phyloP scores from a whole-genome alignment of 2,329 filamentous ascomycete species.

The Biscogniauxia marginata region DNA sequence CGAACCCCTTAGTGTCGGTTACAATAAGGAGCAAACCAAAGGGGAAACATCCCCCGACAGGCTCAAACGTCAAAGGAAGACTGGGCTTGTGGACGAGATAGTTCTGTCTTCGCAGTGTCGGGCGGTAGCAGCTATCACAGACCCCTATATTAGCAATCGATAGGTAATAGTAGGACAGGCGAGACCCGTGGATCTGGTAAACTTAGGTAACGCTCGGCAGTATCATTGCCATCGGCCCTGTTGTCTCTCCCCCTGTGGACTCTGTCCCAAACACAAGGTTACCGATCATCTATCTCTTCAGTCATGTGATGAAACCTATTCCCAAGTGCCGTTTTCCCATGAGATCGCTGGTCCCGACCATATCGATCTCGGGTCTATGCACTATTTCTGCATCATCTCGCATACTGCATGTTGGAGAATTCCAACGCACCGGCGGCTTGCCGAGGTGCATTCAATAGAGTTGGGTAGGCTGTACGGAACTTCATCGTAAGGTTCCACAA shows the following conservation, averaged over 20 bases:
- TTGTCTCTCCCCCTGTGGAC: not conserved
- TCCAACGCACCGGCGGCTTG: not conserved
- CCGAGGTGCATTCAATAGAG: not conserved
- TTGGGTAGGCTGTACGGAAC: not conserved
- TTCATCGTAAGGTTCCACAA: not conserved
- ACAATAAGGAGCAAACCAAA: not conserved
- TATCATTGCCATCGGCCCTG: not conserved
- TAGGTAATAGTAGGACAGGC: not conserved
- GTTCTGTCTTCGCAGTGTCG: not conserved
- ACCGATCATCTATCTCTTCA: not conserved
- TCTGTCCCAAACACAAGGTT: not conserved
- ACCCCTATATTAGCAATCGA: not conserved
- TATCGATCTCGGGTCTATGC: not conserved
- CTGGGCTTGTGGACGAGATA: not conserved
- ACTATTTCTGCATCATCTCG: not conserved
- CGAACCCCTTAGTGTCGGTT: not conserved
- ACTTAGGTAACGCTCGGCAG: not conserved
- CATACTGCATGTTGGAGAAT: not conserved
- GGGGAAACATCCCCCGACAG: not conserved
- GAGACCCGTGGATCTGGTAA: not conserved
- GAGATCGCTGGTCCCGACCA: not conserved
- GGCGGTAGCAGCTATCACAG: not conserved
- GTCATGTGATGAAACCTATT: not conserved
- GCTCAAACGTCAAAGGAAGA: not conserved
- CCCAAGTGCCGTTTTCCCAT: not conserved